Conservation (phyloP, 345 rosid species). For the Orychophragmus violaceus region DNA sequence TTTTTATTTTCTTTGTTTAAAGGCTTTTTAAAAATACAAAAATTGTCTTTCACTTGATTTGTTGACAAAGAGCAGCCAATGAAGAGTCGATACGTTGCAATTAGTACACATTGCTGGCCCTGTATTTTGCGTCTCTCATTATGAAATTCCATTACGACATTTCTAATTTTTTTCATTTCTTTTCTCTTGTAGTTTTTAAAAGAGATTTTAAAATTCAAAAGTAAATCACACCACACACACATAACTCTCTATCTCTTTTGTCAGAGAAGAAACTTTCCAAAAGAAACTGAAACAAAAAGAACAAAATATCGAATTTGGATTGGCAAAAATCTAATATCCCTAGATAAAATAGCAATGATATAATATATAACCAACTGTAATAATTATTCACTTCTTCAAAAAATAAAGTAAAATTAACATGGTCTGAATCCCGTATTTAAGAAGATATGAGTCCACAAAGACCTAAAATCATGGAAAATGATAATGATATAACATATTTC, state of each 20-base stretch:
- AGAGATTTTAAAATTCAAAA: not conserved
- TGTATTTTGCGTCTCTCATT: not conserved
- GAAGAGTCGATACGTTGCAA: not conserved
- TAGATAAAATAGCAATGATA: not conserved
- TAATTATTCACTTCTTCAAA: no score
- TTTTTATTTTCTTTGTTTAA: not conserved
- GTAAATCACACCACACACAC: not conserved
- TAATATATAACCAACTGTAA: no score
- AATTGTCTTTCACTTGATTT: not conserved
- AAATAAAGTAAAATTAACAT: no score
- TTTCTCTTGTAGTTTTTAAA: not conserved
- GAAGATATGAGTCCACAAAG: no score
- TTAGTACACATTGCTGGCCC: not conserved
- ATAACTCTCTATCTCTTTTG: not conserved
- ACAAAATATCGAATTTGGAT: not conserved
- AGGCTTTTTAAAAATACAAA: not conserved
- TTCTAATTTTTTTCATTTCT: not conserved
- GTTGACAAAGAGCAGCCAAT: not conserved
- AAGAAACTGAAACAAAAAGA: not conserved
- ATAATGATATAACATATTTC: no score
- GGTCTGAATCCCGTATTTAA: no score
- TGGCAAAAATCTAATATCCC: not conserved
- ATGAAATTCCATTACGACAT: constrained; percentile 11
- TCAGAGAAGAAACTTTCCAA: not conserved
- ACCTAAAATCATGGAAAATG: no score